Base-by-base conservation (phyloP, 306 rosid species). In the Dicorynia guianensis region DNA sequence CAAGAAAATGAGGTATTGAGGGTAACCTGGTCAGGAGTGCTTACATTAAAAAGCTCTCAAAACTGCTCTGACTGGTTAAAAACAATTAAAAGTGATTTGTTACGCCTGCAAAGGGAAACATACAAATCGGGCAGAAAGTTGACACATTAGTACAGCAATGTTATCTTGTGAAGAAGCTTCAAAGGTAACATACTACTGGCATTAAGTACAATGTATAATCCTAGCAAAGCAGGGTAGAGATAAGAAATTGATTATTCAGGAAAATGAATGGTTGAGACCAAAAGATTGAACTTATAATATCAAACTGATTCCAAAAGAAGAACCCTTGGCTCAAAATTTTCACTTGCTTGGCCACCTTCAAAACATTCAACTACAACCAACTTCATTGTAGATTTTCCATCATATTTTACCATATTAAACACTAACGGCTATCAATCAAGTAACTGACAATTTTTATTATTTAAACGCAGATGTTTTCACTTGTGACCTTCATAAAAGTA, bases 11-110 rank as follows among this genome's bases (percentile, higher is more conserved):
- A 81, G 84, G 68, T 25, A 30, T 63, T 49, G 60, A 61, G 71
- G 61, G 77, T 71, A 80, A 79, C 81, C 82, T 76, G 86, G 63
- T 83, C 82, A 76, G 80, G 84, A 86, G 86, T 58, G 83, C 87
- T 79, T 65, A 67, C 66, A 69, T 71, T 35, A 54, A 71, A 81
- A 73, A 80, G 72, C 69, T 77, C 49, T 78, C 76, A 40, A 74
- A 74, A 77, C 82, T 80, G 75, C 89, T 77, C 80, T 72, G 78
- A 67, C 81, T 33, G 67, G 75, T 56, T 58, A 36, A 49, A 33
- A 61, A 73, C 15, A 47, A 33, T 49, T 50, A 57, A 76, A 25
- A 78, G 76, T 68, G 78, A 76, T 78, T 63, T 62, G 83, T 19
- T 39, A 7, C 78, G 82, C 79, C 89, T 86, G 86, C 83, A 73